These are phyloP conservation scores for Phoma sp. DNA, from an alignment of 2,329 filamentous ascomycete genomes.

Conservation along the genomic window DNA sequence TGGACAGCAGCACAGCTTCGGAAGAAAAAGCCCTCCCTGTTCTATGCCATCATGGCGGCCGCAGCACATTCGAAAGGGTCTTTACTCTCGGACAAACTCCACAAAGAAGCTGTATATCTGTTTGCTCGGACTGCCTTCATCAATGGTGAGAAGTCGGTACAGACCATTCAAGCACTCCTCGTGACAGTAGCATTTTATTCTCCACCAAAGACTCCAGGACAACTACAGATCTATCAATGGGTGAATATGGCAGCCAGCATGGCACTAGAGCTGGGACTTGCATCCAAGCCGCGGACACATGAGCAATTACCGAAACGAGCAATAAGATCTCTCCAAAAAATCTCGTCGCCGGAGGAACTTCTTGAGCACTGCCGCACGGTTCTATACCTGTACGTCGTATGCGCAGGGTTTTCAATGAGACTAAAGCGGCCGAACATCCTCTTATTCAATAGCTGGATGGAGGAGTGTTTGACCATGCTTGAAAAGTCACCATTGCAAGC, in stretches of 20 bases:
- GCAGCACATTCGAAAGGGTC: constrained; percentile 44
- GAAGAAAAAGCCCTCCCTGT: constrained; percentile 42
- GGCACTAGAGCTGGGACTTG: constrained; percentile 47
- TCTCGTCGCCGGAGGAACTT: constrained; percentile 45
- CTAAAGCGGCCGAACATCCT: constrained; percentile 45
- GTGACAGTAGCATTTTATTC: constrained; percentile 46
- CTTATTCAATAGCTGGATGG: constrained; percentile 48
- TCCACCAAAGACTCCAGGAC: constrained; percentile 40
- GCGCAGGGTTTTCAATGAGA: constrained; percentile 45
- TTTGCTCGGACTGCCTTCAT: constrained; percentile 46
- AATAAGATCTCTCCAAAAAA: constrained; percentile 40
- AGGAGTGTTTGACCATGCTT: constrained; percentile 41
- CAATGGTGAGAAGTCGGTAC: constrained; percentile 48
- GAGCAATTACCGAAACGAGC: constrained; percentile 47
- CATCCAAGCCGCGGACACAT: constrained; percentile 47
- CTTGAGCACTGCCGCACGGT: constrained; percentile 47
- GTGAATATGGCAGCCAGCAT: constrained; percentile 47
- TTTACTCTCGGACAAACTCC: constrained; percentile 39
- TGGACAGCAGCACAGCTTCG: constrained; percentile 43
- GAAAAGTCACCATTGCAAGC: constrained; percentile 42
- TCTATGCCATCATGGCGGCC: constrained; percentile 48
- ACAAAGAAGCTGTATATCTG: constrained; percentile 44
- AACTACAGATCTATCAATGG: constrained; percentile 46
- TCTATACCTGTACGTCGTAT: constrained; percentile 40
- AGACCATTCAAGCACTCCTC: constrained; percentile 46